These are phyloP conservation scores for Macrophomina phaseolina DNA, from an alignment of 2,329 filamentous ascomycete genomes.

Conservation along the genomic window DNA sequence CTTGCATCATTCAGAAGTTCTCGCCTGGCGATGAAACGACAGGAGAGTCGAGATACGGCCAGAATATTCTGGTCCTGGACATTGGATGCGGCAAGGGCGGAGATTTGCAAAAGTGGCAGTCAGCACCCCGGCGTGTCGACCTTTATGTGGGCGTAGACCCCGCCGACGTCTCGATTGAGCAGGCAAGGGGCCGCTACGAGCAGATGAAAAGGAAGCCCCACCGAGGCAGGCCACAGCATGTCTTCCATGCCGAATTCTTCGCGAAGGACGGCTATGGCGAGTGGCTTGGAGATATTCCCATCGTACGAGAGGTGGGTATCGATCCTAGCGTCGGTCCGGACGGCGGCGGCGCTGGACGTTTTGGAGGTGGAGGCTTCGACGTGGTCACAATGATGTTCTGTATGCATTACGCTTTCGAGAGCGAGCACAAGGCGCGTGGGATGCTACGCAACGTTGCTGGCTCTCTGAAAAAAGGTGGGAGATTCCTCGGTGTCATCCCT, in stretches of 20 bases:
- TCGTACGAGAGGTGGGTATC: constrained; percentile 87
- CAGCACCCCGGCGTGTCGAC: constrained; percentile 86
- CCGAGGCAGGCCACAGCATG: constrained; percentile 55
- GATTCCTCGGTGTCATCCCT: constrained; percentile 95
- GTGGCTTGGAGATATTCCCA: constrained; percentile 78
- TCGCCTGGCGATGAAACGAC: constrained; percentile 55
- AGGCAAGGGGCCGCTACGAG: constrained; percentile 83
- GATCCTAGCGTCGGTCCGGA: constrained; percentile 69
- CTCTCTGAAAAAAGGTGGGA: constrained; percentile 87
- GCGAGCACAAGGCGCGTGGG: constrained; percentile 82
- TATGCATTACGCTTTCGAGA: constrained; percentile 98
- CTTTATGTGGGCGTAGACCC: constrained; percentile 95
- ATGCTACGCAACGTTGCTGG: constrained; percentile 95
- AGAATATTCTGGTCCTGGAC: constrained; percentile 78
- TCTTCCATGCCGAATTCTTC: constrained; percentile 87
- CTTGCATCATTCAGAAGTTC: constrained; percentile 95
- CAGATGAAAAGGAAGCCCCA: constrained; percentile 68
- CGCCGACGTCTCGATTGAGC: constrained; percentile 88
- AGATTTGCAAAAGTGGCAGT: constrained; percentile 94
- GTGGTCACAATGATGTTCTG: constrained; percentile 99
- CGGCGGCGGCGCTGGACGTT: constrained; percentile 64
- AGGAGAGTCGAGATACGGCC: constrained; percentile 48
- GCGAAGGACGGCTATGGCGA: constrained; percentile 93
- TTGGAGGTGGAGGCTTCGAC: constrained; percentile 81
- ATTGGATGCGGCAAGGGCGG: constrained; percentile 97